Evolutionary conservation across 1,284 basidiomycete species (phyloP), one percentile per base, ranked within the genome.

Genomic region (Sanguinoderma infundibulare): DNA sequence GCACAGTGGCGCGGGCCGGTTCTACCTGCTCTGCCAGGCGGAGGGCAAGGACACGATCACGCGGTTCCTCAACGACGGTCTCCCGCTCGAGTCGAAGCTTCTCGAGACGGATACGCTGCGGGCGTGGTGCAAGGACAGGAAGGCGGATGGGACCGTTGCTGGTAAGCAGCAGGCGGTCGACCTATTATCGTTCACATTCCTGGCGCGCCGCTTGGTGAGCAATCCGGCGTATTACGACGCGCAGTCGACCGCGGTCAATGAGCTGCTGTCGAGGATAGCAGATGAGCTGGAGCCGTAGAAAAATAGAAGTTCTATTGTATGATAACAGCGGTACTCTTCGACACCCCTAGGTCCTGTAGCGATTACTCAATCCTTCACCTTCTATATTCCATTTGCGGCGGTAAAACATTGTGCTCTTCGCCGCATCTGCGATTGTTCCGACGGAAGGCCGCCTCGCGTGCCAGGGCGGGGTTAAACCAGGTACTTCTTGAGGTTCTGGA

Each of bases 151-250:
- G 3, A 68, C 71, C 12, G 78, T 88, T 64, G 67, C 78, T 44
- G 75, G 82, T 51, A 87, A 84, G 70, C 87, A 94, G 68, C 88
- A 94, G 68, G 77, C 88, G 44, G 82, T 95, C 62, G 92, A 96
- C 70, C 77, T 83, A 6, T 75, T 98, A 38, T 89, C 90, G 1
- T 95, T 90, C 77, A 96, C 96, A 8, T 95, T 91, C 76, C 81
- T 98, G 34, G 82, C 87, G 7, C 81, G 83, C 53, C 84, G 96
- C 63, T 74, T 95, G 55, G 79, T 79, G 59, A 86, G 81, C 64
- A 99, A 99, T 75, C 96, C 97, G 12, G 85, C 86, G 1, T 98
- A 92, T 78, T 99, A 99, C 73, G 90, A 88, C 60, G 80, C 85
- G 61, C 72, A 65, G 59, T 75, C 70, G 55, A 74, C 50, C 42